Percentiles rank a stretch among this genome's conserved stretches.
Evolutionary conservation across 2,329 filamentous ascomycete species (phyloP).

Genomic region (Aspergillus ruber): DNA sequence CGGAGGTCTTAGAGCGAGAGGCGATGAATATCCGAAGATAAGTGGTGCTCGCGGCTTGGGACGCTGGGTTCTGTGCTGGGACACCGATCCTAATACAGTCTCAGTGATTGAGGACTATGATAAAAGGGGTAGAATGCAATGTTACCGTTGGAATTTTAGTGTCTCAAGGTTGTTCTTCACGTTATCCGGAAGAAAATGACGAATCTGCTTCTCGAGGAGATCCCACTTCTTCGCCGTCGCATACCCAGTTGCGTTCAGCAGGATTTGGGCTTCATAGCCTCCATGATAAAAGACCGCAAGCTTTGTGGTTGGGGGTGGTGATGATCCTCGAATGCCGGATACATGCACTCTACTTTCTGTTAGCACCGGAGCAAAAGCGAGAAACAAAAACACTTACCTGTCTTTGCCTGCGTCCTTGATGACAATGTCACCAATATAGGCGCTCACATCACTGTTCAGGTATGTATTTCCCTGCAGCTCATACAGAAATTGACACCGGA

Average conservation of each 20-base stretch:
- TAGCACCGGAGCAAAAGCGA: no score
- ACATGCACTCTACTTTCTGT: constrained; percentile 32
- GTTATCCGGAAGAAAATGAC: constrained; percentile 36
- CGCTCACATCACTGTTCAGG: constrained; percentile 43
- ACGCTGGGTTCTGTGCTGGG: constrained; percentile 32
- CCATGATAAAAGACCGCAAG: constrained; percentile 46
- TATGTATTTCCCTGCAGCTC: constrained; percentile 46
- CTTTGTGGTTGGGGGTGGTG: constrained; percentile 48
- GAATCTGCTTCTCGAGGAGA: constrained; percentile 44
- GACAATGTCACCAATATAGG: constrained; percentile 30
- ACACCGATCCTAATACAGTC: constrained; percentile 26
- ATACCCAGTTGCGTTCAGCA: constrained; percentile 45
- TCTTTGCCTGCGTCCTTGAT: constrained; percentile 32
- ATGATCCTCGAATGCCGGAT: constrained; percentile 35
- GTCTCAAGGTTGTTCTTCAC: constrained; percentile 40
- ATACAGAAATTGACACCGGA: constrained; percentile 46
- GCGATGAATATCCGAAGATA: constrained; percentile 43
- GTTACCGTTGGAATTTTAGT: constrained; percentile 47
- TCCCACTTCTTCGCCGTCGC: constrained; percentile 45
- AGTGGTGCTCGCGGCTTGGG: constrained; percentile 39
- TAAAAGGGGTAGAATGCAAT: not conserved
- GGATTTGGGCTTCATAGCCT: constrained; percentile 43
- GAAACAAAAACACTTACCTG: constrained; percentile 9
- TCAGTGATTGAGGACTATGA: not conserved
- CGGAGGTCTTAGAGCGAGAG: constrained; percentile 21